Percentiles rank a stretch among this genome's conserved stretches.
phyloP scores from a whole-genome alignment of 805 yeast species.

The Saturnispora hagleri region DNA sequence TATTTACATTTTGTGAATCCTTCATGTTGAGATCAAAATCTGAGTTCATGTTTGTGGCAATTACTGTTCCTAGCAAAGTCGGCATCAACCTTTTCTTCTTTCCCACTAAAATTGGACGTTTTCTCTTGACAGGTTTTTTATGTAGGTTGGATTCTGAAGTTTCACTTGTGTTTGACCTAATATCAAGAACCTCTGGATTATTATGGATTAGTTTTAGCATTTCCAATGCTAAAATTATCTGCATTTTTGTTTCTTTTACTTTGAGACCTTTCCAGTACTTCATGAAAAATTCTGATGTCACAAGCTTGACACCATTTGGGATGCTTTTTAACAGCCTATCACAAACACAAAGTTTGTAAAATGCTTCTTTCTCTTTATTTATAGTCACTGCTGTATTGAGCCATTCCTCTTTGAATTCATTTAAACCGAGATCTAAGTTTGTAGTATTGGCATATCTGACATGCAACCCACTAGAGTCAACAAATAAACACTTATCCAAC shows the following conservation, averaged over 20 bases:
- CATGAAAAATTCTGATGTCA: conserved; percentile 4
- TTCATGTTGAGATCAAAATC: conserved; percentile 21
- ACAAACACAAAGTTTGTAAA: conserved; percentile 9
- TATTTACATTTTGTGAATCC: background rate
- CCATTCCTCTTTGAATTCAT: conserved; percentile 1
- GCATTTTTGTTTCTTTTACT: conserved; percentile 24
- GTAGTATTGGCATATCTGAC: background rate
- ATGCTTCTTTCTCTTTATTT: background rate
- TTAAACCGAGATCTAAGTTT: background rate
- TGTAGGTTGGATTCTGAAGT: background rate
- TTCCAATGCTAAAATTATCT: conserved; percentile 23
- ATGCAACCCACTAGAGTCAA: conserved; percentile 15
- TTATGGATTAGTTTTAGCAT: conserved; percentile 15
- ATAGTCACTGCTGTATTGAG: background rate
- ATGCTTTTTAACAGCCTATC: background rate
- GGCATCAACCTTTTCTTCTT: conserved; percentile 27
- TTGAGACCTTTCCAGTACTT: conserved; percentile 13
- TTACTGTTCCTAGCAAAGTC: conserved; percentile 25
- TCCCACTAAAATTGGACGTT: conserved; percentile 16
- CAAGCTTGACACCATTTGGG: background rate
- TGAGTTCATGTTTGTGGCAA: conserved; percentile 18
- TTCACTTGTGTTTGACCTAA: background rate
- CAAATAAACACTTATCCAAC: conserved; percentile 15
- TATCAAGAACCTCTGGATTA: background rate
- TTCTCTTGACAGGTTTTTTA: conserved; percentile 1